These are phyloP conservation scores for Mycena metata DNA, from an alignment of 768 basidiomycete species.

Conservation along the genomic window DNA sequence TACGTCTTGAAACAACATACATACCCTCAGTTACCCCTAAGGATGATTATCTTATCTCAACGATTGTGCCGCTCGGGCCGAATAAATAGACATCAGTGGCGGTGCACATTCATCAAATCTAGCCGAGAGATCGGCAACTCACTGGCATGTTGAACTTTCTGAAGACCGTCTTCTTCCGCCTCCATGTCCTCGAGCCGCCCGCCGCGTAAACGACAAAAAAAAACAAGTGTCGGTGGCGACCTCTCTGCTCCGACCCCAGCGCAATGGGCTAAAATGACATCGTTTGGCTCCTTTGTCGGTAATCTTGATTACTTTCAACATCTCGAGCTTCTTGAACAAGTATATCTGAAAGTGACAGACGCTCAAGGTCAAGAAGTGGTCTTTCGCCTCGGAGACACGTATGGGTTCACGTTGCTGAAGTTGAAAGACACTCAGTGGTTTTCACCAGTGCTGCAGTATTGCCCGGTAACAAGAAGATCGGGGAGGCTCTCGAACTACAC, in stretches of 20 bases:
- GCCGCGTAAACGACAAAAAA: no score
- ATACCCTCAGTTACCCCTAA: no score
- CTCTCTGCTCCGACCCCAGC: background rate
- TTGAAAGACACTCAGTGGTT: background rate
- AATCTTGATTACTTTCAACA: background rate
- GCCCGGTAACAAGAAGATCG: slow-evolving; percentile 4
- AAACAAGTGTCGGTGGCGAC: no score
- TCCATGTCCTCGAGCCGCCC: no score
- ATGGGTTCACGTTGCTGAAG: background rate
- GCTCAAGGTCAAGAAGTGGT: slow-evolving; percentile 3
- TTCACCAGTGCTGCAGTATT: slow-evolving; percentile 23
- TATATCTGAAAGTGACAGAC: slow-evolving; percentile 9
- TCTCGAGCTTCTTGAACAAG: background rate
- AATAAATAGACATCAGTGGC: no score
- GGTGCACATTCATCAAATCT: no score
- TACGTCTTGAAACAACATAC: no score
- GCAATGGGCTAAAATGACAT: slow-evolving; percentile 24
- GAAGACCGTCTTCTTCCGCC: no score
- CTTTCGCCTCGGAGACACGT: slow-evolving; percentile 27
- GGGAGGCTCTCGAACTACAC: background rate
- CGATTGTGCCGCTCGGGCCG: no score
- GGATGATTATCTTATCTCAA: no score
- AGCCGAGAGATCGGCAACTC: no score
- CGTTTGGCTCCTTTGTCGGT: slow-evolving; percentile 19
- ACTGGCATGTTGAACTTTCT: no score